A percentile compares a stretch with the other conserved stretches of the same genome.
phyloP scores from a whole-genome alignment of 305 asterid species.

The Salvia sclarea region DNA sequence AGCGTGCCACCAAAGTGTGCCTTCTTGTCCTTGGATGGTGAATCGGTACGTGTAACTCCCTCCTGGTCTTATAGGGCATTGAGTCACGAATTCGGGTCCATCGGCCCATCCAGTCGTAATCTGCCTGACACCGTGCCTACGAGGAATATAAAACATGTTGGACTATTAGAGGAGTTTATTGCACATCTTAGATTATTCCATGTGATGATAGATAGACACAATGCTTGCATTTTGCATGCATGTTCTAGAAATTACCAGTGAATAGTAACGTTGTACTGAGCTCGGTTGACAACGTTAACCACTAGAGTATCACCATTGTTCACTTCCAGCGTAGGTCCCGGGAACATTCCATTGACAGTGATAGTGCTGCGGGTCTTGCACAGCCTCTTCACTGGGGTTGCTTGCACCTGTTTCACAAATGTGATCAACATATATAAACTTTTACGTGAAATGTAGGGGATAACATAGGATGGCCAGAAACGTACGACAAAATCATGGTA shows the following conservation, averaged over 20 bases:
- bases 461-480: not conserved
- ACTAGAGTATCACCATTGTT: conserved; percentile 73
- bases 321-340: conserved; percentile 85
- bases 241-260: conserved; percentile 73
- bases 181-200: not conserved
- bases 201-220: not conserved
- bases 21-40: conserved; percentile 74
- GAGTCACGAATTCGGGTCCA: conserved; percentile 85
- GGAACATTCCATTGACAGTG: conserved; percentile 76
- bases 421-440: no score
- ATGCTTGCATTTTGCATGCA: not conserved
- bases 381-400: conserved; percentile 80
- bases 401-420: conserved; percentile 60
- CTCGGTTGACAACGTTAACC: conserved; percentile 64
- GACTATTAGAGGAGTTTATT: no score
- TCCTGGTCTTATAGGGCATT: conserved; percentile 87
- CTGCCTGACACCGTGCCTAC: conserved; percentile 82
- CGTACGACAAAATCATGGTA: conserved; percentile 74
- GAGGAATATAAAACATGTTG: not conserved
- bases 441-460: not conserved
- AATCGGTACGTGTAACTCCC: conserved; percentile 73
- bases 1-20: conserved; percentile 94
- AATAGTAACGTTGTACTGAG: conserved; percentile 74
- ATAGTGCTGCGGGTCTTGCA: conserved; percentile 61
- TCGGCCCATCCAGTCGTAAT: conserved; percentile 84